Base-by-base conservation (phyloP, 495 filamentous ascomycete genomes). In the Bombardia bombarda region DNA sequence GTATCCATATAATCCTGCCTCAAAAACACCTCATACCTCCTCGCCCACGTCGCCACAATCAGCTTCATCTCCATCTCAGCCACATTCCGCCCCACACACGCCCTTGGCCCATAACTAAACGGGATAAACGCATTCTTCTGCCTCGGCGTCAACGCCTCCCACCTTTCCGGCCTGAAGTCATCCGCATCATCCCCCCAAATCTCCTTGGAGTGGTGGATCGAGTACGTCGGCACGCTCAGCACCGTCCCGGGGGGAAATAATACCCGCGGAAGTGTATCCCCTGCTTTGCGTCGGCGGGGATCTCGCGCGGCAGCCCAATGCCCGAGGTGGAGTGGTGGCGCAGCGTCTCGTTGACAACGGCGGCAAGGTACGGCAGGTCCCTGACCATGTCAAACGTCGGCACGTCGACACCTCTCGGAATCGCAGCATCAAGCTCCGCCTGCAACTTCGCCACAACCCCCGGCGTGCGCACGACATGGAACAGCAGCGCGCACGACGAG, bases 61-160 rank as follows among this genome's bases (percentile, higher is more conserved):
- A 90, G 72, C 48, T 82, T 79, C 65, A 95, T 69, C 60, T 94
- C 89, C 87, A 95, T 93, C 74, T 94, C 89, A 0, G 89, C 89
- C 16, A 95, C 83, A 57, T 90, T 92, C 36, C 86, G 62, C 0
- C 88, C 88, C 13, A 95, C 86, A 49, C 88, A 95, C 4, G 82
- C 75, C 14, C 88, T 63, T 2, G 89, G 87, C 0, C 89, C 89
- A 37, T 84, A 75, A 46, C 77, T 82, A 60, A 95, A 95, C 0
- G 89, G 89, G 38, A 95, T 74, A 49, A 95, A 95, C 0, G 83
- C 82, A 14, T 72, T 73, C 64, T 87, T 87, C 55, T 90, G 86
- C 34, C 72, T 65, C 14, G 77, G 43, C 5, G 79, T 87, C 6
- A 80, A 48, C 2, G 50, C 51, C 43, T 71, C 59, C 87, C 87